These are phyloP conservation scores for Dictyostelium capitatum DNA, from an alignment of 78 protist species.

Conservation along the genomic window DNA sequence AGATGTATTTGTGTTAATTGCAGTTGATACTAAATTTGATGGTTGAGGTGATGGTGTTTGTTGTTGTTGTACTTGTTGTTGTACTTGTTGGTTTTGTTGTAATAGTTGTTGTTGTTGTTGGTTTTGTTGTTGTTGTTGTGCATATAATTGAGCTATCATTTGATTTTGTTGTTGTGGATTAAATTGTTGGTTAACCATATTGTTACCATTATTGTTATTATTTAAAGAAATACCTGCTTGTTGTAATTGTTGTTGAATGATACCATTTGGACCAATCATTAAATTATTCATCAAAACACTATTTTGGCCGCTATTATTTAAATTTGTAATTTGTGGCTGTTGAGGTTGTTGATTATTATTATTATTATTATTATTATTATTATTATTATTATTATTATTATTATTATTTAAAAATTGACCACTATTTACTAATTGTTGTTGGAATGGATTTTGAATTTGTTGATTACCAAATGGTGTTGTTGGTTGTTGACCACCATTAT, in stretches of 20 bases:
- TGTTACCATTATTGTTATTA: background rate
- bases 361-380: background rate
- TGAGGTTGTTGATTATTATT: background rate
- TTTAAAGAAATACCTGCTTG: too few relatives aligned
- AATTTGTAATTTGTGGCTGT: background rate
- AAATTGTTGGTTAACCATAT: background rate
- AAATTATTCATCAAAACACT: background rate
- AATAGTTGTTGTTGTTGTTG: background rate
- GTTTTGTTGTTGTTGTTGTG: background rate
- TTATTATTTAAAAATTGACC: background rate
- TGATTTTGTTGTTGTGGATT: background rate
- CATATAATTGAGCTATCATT: background rate
- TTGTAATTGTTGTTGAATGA: background rate
- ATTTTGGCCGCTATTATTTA: background rate
- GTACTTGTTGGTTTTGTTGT: background rate
- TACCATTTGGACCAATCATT: background rate
- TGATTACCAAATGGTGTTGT: slow-evolving; percentile 2
- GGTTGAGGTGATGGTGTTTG: slow-evolving; percentile 12
- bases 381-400: background rate
- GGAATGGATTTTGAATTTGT: background rate
- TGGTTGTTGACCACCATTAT: background rate
- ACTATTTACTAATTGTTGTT: slow-evolving; percentile 3
- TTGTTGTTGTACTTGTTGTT: background rate
- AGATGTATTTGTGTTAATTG: background rate
- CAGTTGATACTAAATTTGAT: background rate